These are phyloP conservation scores for Iris macrosiphon DNA, from an alignment of 106 monocot genomes.

Conservation along the genomic window DNA sequence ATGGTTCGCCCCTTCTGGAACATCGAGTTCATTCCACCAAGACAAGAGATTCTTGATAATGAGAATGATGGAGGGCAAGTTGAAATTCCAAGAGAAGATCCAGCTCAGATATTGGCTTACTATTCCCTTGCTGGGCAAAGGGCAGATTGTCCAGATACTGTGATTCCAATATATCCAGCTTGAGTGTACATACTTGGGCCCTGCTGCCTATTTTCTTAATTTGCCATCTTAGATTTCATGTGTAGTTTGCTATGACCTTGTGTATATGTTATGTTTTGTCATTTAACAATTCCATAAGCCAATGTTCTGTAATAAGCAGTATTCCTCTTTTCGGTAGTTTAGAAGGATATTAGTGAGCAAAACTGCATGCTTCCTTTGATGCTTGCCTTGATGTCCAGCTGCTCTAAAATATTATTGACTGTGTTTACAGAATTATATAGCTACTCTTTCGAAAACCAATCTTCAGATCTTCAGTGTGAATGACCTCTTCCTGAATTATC, in stretches of 20 bases:
- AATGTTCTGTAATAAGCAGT: constrained; percentile 18
- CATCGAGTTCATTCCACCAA: constrained; percentile 75
- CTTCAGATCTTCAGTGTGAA: no score
- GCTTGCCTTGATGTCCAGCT: no score
- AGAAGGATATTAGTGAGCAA: not conserved
- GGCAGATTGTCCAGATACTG: constrained; percentile 47
- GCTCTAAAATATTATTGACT: no score
- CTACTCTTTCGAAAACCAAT: no score
- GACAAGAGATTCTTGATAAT: constrained; percentile 5
- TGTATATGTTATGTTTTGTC: constrained; percentile 4
- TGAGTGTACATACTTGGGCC: constrained; percentile 17
- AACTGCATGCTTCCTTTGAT: no score
- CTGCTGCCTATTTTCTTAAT: not conserved
- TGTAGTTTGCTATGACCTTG: constrained; percentile 5
- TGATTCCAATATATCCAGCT: constrained; percentile 33
- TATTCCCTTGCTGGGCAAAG: constrained; percentile 88
- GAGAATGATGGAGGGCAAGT: constrained; percentile 5
- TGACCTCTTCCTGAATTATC: no score
- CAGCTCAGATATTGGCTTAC: constrained; percentile 84
- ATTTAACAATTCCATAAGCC: constrained; percentile 5
- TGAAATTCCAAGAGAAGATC: constrained; percentile 17
- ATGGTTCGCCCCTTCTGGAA: constrained; percentile 90
- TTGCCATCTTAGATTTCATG: not conserved
- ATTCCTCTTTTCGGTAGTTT: not conserved
- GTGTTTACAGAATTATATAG: no score